Evolutionary conservation across 1,284 basidiomycete species (phyloP).

Genomic region (Ustilago lituana): DNA sequence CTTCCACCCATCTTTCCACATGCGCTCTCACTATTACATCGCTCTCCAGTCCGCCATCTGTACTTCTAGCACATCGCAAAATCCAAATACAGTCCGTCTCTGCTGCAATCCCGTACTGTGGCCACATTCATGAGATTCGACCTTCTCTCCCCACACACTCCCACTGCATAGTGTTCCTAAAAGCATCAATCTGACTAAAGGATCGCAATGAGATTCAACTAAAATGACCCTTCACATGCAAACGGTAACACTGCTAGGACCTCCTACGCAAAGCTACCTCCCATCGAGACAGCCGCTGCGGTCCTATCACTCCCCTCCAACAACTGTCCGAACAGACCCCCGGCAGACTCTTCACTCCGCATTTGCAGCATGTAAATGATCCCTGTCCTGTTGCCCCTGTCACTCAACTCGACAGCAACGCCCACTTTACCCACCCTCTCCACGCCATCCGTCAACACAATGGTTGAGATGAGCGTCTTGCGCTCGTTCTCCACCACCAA

Average conservation of each 20-base stretch:
- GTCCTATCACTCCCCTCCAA: constrained; percentile 84
- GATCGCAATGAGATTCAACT: not conserved
- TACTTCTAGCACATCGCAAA: constrained; percentile 6
- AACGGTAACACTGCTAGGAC: too few species aligned
- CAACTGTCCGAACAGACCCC: constrained; percentile 84
- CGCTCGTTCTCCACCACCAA: constrained; percentile 91
- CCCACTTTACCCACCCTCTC: constrained; percentile 98
- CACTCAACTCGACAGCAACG: constrained; percentile 93
- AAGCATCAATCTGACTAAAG: constrained; percentile 2
- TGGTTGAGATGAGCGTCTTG: constrained; percentile 84
- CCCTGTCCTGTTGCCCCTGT: constrained; percentile 88
- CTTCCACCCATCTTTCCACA: not conserved
- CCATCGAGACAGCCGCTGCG: constrained; percentile 28
- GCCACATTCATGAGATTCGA: too few species aligned
- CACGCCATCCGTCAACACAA: constrained; percentile 92
- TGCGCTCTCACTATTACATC: not conserved
- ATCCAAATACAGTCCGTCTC: too few species aligned
- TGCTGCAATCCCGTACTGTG: too few species aligned
- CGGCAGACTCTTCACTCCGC: constrained; percentile 82
- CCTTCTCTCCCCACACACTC: not conserved
- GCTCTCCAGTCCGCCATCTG: constrained; percentile 3
- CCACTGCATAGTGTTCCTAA: not conserved
- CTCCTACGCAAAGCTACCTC: constrained; percentile 16
- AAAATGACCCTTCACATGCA: too few species aligned
- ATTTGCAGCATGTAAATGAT: constrained; percentile 91